phyloP scores from a whole-genome alignment of 2,329 filamentous ascomycete genomes.

The Colletotrichum phormii region DNA sequence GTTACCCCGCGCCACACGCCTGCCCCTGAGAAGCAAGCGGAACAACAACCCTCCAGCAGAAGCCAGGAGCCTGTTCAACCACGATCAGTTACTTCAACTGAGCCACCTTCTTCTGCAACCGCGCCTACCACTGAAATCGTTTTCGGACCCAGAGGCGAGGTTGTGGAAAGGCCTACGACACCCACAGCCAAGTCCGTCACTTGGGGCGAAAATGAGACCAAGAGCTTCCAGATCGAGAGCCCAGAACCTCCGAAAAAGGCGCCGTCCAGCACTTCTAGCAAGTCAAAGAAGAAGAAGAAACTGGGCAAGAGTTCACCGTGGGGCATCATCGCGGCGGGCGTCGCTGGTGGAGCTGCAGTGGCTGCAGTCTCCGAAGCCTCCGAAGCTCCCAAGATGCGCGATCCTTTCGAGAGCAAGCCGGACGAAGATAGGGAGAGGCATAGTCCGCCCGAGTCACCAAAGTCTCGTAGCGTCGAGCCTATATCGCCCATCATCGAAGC shows the following conservation, averaged over 20 bases:
- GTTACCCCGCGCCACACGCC: slow-evolving; percentile 57
- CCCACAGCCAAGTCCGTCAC: slow-evolving; percentile 68
- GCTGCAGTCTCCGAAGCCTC: slow-evolving; percentile 47
- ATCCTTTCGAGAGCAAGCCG: slow-evolving; percentile 33
- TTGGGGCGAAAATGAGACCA: slow-evolving; percentile 74
- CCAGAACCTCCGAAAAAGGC: slow-evolving; percentile 57
- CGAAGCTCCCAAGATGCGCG: slow-evolving; percentile 41
- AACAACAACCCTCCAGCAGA: slow-evolving; percentile 37
- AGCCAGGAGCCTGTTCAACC: slow-evolving; percentile 14
- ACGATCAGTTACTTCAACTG: neutral
- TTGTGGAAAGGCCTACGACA: slow-evolving; percentile 54
- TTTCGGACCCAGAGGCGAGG: slow-evolving; percentile 54
- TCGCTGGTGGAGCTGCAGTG: slow-evolving; percentile 54
- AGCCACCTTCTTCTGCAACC: slow-evolving; percentile 38
- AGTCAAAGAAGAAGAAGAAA: slow-evolving; percentile 43
- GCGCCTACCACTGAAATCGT: slow-evolving; percentile 49
- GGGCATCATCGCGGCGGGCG: slow-evolving; percentile 64
- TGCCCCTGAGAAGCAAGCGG: slow-evolving; percentile 39
- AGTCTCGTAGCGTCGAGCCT: slow-evolving; percentile 38
- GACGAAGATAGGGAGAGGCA: slow-evolving; percentile 33
- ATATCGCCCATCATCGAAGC: neutral
- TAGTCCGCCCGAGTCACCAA: slow-evolving; percentile 35
- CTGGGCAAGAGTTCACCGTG: slow-evolving; percentile 58
- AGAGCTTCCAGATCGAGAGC: slow-evolving; percentile 72
- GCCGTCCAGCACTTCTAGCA: slow-evolving; percentile 42